These are phyloP conservation scores for Theobroma grandiflorum DNA, from an alignment of 441 rosid genomes.

Conservation along the genomic window DNA sequence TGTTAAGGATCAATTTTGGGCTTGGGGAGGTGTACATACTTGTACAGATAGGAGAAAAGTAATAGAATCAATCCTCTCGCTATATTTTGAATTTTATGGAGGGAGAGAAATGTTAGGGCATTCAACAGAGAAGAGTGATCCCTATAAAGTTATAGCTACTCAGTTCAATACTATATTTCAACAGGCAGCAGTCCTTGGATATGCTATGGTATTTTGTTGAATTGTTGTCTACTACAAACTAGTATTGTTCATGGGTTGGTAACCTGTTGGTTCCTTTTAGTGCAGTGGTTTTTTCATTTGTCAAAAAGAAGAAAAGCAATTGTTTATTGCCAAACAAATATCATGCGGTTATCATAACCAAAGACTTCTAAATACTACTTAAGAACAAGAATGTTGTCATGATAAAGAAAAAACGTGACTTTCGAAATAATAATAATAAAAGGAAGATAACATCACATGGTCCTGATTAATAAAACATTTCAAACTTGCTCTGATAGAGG, in stretches of 20 bases:
- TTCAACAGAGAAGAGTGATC: background rate
- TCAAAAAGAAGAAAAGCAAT: background rate
- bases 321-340: background rate
- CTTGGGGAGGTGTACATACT: background rate
- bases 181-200: background rate
- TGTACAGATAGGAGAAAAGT: background rate
- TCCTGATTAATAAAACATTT: background rate
- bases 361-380: background rate
- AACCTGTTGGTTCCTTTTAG: constrained; percentile 14
- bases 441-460: background rate
- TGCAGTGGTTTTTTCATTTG: background rate
- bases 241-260: background rate
- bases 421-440: background rate
- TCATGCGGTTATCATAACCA: constrained; percentile 5
- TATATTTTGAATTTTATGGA: background rate
- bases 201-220: background rate
- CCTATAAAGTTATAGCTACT: constrained; percentile 7
- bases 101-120: background rate
- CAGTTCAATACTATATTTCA: background rate
- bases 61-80: background rate
- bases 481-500: background rate
- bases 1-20: background rate
- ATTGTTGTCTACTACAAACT: background rate
- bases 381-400: background rate
- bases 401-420: background rate